phyloP scores from a whole-genome alignment of 352 stramenopile species.

The Phytophthora cactorum region DNA sequence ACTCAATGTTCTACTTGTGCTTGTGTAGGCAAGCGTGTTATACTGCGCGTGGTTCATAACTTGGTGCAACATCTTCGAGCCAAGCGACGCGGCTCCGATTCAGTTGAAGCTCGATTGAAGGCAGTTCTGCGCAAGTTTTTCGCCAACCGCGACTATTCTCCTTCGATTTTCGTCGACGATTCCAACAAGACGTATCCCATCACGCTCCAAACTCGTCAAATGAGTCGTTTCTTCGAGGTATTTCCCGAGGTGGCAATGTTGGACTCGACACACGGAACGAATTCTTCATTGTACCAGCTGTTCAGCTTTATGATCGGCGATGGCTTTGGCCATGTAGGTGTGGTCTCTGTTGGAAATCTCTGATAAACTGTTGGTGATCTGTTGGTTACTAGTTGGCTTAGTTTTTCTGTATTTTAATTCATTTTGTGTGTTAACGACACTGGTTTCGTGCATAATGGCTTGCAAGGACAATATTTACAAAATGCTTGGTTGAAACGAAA shows the following conservation, averaged over 20 bases:
- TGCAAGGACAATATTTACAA: neutral
- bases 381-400: no score
- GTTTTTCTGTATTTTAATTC: no score
- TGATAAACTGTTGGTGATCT: no score
- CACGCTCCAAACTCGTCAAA: neutral
- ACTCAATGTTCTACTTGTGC: no score
- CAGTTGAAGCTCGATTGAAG: no score
- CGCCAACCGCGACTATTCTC: no score
- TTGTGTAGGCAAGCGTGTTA: neutral
- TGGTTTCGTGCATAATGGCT: no score
- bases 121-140: no score
- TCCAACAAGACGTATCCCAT: neutral
- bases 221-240: neutral
- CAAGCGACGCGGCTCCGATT: no score
- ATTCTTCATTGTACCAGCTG: neutral
- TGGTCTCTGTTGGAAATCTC: no score
- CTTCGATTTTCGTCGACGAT: no score
- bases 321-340: neutral
- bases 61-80: no score
- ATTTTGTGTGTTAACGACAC: neutral
- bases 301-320: neutral
- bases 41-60: neutral
- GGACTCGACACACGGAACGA: neutral
- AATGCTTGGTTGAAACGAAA: neutral
- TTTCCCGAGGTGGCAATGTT: neutral